Evolutionary conservation across 2,329 filamentous ascomycete species (phyloP), one percentile per base, ranked within the genome.

Genomic region (Nemania diffusa): DNA sequence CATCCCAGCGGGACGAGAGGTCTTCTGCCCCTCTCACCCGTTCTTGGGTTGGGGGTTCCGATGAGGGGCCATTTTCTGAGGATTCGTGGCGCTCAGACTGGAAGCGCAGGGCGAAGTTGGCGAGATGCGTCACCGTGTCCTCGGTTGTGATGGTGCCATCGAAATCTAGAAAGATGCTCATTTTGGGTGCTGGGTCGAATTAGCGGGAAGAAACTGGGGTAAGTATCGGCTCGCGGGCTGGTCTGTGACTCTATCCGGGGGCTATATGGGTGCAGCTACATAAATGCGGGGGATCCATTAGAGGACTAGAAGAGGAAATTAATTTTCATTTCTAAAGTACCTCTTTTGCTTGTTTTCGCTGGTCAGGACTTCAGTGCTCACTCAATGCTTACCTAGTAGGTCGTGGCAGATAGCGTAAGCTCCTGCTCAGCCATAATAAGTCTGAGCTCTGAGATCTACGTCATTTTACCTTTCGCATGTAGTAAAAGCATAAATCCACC

Each of bases 141-240:
- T 81, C 67, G 13, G 79, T 77, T 20, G 87, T 88, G 70, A 89
- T 87, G 17, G 87, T 89, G 67, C 85, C 85, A 76, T 89, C 87
- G 74, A 89, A 89, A 73, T 89, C 87, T 22, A 89, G 80, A 40
- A 88, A 75, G 46, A 89, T 78, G 68, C 61, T 71, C 70, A 72
- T 72, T 66, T 66, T 65, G 13, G 22, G 11, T 24, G 40, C 13
- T 15, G 17, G 26, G 29, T 52, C 27, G 20, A 15, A 44, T 24
- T 27, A 57, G 17, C 29, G 40, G 27, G 51, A 8, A 37, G 27
- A 46, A 34, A 24, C 42, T 55, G 26, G 52, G 32, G 40, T 40
- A 40, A 1, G 48, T 57, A 42, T 44, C 20, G n/a, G 37, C 40
- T 34, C 26, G 9, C 20, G 15, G 17, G 34, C 17, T 42, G n/a